Percentiles rank a stretch among this genome's conserved stretches.
Conservation (phyloP, 2,329 filamentous ascomycete genomes). For the Bipolaris cookei region DNA sequence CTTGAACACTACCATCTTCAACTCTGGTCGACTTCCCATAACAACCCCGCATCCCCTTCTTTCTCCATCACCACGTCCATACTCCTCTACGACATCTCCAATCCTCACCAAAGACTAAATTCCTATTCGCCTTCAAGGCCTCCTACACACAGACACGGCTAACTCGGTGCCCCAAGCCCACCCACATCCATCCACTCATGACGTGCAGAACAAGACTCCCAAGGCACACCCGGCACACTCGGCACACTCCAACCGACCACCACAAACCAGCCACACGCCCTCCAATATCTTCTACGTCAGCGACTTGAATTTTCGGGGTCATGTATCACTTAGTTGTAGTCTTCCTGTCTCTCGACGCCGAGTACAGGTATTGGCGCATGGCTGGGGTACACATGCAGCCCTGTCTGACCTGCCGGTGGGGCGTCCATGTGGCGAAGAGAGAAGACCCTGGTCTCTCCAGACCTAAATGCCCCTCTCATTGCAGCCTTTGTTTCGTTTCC, state of each 20-base stretch:
- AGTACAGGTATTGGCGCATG: no score
- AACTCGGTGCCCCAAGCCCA: constrained; percentile 23
- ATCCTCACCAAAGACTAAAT: constrained; percentile 8
- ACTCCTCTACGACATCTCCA: background rate
- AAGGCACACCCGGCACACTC: constrained; percentile 28
- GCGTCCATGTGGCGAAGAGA: constrained; percentile 11
- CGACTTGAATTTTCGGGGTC: constrained; percentile 7
- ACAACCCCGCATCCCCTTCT: background rate
- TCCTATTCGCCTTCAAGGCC: constrained; percentile 18
- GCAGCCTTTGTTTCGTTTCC: background rate
- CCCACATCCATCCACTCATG: constrained; percentile 24
- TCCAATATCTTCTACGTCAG: constrained; percentile 21
- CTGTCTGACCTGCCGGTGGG: constrained; percentile 1
- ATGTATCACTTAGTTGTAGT: background rate
- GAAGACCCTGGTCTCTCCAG: background rate
- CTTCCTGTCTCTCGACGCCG: background rate
- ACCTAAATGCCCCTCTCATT: background rate
- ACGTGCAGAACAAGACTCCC: constrained; percentile 19
- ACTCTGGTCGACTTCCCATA: background rate
- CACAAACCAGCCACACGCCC: constrained; percentile 8
- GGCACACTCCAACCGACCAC: constrained; percentile 7
- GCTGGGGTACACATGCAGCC: constrained; percentile 8
- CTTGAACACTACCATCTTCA: background rate
- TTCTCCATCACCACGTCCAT: background rate
- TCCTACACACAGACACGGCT: constrained; percentile 27